Evolutionary conservation across 2,329 filamentous ascomycete genomes (phyloP), one percentile per base, ranked within the genome.

Genomic region (Sclerotinia trifoliorum): DNA sequence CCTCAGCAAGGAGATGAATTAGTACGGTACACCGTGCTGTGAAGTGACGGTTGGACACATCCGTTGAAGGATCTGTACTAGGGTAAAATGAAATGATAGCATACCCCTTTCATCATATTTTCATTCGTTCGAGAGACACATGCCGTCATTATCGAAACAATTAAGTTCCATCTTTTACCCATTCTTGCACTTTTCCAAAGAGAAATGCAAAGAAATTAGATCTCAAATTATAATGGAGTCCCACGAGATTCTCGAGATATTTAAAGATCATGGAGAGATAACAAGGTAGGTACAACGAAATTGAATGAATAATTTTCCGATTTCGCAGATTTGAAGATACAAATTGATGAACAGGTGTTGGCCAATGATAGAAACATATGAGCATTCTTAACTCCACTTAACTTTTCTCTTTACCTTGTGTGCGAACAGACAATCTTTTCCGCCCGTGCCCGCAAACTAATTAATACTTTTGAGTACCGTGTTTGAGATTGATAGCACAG

Each of bases 401-500:
- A 55, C 0, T 11, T 62, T 39, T 39, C 39, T 39, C 29, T 62
- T 62, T 35, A 39, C 29, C 49, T 8, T 24, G 8, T 19, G 29
- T 62, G 46, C n/a, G 46, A 39, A 39, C 46, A 62, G 60, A 51
- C 32, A 62, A 51, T 39, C 21, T 42, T 39, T 32, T 62, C 46
- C 46, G 32, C 29, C 29, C n/a, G 29, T 62, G 29, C 60, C 29
- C 48, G 26, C 21, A 61, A 61, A 61, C 44, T 61, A 49, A 48
- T 32, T 32, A 32, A 32, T 56, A 21, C 15, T 57, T 42, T 35
- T 61, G 48, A 61, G 58, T 61, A 49, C 58, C 58, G 58, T 61
- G 60, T 62, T 62, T 62, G 60, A 51, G 60, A 62, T 62, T 24
- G 46, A 62, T 62, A 24, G 44, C n/a, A 62, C 44, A 62, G 29